Conservation (phyloP, 2,329 filamentous ascomycete species). For the Hypocrella siamensis region DNA sequence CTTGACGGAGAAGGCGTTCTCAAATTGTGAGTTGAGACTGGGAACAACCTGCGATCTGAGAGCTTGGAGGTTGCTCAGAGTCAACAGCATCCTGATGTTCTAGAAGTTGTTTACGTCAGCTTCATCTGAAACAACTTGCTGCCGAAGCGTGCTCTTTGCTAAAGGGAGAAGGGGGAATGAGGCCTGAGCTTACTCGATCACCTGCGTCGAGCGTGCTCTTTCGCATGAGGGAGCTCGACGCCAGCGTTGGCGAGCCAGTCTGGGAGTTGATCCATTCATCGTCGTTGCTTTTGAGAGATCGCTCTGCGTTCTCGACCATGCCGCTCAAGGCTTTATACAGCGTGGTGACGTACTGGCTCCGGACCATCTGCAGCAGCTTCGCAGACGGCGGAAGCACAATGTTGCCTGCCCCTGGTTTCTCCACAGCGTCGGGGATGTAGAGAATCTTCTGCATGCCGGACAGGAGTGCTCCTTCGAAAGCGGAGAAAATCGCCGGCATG, state of each 20-base stretch:
- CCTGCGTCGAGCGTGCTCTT: constrained; percentile 36
- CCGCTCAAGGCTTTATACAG: constrained; percentile 88
- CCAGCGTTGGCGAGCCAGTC: constrained; percentile 22
- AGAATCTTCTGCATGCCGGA: constrained; percentile 87
- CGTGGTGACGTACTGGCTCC: constrained; percentile 82
- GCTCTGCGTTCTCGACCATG: constrained; percentile 93
- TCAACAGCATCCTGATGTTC: constrained; percentile 88
- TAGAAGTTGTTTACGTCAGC: constrained; percentile 21
- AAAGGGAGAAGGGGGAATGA: neutral
- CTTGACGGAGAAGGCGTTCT: constrained; percentile 85
- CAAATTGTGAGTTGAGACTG: constrained; percentile 79
- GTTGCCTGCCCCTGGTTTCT: constrained; percentile 54
- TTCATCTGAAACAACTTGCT: no score
- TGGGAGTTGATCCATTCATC: constrained; percentile 41
- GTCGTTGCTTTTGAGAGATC: constrained; percentile 47
- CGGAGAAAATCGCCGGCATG: constrained; percentile 74
- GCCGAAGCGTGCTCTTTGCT: neutral
- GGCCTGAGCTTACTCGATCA: constrained; percentile 32
- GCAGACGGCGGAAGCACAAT: constrained; percentile 74
- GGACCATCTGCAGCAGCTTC: constrained; percentile 81
- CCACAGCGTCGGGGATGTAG: constrained; percentile 76
- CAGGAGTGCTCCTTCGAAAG: constrained; percentile 71
- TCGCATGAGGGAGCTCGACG: constrained; percentile 14
- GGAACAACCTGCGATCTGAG: constrained; percentile 73
- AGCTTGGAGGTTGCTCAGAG: constrained; percentile 77